phyloP scores from a whole-genome alignment of 495 filamentous ascomycete genomes.

The Saxophila tyrrhenica region DNA sequence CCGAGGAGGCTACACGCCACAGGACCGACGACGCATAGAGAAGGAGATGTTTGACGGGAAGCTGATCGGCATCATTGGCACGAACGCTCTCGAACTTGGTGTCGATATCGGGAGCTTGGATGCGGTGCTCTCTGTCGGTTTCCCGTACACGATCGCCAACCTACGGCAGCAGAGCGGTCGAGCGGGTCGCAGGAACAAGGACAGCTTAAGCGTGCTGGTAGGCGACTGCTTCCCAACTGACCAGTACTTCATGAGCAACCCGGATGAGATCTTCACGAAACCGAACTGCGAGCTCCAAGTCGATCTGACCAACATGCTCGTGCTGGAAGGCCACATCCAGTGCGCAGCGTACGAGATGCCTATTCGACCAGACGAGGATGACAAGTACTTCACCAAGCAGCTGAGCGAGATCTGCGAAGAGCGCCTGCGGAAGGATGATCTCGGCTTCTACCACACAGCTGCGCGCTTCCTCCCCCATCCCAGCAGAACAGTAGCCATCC shows the following conservation, averaged over 20 bases:
- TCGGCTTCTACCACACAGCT: constrained; percentile 82
- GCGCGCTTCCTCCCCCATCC: constrained; percentile 79
- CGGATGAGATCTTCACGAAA: constrained; percentile 88
- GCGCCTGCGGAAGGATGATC: constrained; percentile 57
- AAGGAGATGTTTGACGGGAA: constrained; percentile 95
- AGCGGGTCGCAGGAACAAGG: constrained; percentile 85
- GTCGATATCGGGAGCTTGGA: constrained; percentile 95
- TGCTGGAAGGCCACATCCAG: constrained; percentile 87
- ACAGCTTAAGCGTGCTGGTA: constrained; percentile 81
- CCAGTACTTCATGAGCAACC: constrained; percentile 94
- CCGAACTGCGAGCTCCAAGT: constrained; percentile 83
- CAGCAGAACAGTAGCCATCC: constrained; percentile 71
- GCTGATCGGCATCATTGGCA: constrained; percentile 86
- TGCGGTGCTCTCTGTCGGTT: constrained; percentile 86
- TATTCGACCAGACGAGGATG: constrained; percentile 64
- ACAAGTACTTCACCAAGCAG: constrained; percentile 65
- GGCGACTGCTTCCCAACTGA: constrained; percentile 90
- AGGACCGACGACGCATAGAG: constrained; percentile 84
- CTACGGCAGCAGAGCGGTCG: constrained; percentile 89
- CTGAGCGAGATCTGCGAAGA: constrained; percentile 62
- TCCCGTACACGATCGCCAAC: constrained; percentile 91
- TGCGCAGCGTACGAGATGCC: constrained; percentile 95
- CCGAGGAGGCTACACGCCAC: constrained; percentile 87
- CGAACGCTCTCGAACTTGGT: constrained; percentile 82
- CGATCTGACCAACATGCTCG: constrained; percentile 80